These are phyloP conservation scores for Cucurbita pepo DNA, from an alignment of 306 rosid species.

Conservation along the genomic window DNA sequence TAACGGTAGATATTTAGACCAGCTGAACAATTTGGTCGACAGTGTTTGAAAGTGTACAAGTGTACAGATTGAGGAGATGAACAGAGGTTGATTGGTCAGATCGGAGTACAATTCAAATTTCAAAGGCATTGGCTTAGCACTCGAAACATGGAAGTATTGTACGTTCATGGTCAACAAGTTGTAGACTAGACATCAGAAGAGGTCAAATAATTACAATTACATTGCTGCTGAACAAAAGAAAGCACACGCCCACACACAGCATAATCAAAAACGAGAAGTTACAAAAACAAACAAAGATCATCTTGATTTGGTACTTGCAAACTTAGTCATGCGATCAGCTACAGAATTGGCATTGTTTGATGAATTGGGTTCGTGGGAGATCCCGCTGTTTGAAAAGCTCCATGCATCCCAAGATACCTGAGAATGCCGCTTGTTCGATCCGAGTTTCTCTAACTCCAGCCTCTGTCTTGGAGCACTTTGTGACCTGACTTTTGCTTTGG, in stretches of 20 bases:
- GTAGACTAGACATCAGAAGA: slow-evolving; percentile 1
- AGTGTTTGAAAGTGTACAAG: background rate
- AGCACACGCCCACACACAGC: slow-evolving; percentile 9
- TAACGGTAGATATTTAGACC: too few relatives aligned
- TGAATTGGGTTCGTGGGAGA: slow-evolving; percentile 18
- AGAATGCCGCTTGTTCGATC: slow-evolving; percentile 22
- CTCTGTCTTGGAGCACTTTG: slow-evolving; percentile 93
- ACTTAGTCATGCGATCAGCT: slow-evolving; percentile 29
- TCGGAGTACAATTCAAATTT: background rate
- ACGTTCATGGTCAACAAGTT: background rate
- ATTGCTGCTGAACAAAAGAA: background rate
- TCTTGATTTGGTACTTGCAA: slow-evolving; percentile 35
- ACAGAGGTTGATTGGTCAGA: background rate
- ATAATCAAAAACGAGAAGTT: background rate
- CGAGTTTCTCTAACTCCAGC: slow-evolving; percentile 49
- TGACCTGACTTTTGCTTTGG: slow-evolving; percentile 73
- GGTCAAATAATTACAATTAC: slow-evolving; percentile 25
- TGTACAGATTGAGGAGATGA: background rate
- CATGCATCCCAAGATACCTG: slow-evolving; percentile 42
- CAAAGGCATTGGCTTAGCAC: background rate
- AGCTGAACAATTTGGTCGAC: too few relatives aligned
- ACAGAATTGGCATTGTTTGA: slow-evolving; percentile 18
- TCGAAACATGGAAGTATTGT: background rate
- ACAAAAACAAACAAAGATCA: slow-evolving; percentile 16
- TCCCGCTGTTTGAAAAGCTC: slow-evolving; percentile 26